phyloP scores from a whole-genome alignment of 495 filamentous ascomycete species.

The Oidiodendron maius region DNA sequence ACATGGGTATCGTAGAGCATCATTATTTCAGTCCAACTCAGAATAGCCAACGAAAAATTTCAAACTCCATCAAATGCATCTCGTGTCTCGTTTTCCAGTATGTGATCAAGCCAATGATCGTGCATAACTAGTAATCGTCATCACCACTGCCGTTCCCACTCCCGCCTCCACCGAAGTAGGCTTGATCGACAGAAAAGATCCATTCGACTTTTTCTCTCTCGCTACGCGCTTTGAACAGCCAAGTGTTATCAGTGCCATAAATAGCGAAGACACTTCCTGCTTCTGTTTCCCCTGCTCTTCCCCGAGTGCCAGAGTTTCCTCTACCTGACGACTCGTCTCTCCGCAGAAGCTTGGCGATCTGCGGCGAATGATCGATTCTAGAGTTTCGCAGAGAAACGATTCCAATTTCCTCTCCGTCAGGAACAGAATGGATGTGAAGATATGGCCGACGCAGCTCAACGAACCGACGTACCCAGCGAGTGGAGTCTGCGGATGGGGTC shows the following conservation, averaged over 20 bases:
- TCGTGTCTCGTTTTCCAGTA: too few relatives aligned
- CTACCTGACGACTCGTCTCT: conserved; percentile 25
- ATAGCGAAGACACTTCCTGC: conserved; percentile 68
- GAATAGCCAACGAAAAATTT: too few relatives aligned
- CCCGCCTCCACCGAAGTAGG: conserved; percentile 25
- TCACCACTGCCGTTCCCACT: conserved; percentile 6
- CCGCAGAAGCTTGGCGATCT: conserved; percentile 72
- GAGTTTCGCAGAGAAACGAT: conserved; percentile 81
- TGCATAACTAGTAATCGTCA: too few relatives aligned
- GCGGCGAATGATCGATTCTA: conserved; percentile 80
- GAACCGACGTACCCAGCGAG: conserved; percentile 83
- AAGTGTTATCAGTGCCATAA: conserved; percentile 89
- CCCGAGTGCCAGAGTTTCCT: conserved; percentile 32
- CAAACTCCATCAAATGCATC: too few relatives aligned
- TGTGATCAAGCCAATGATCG: too few relatives aligned
- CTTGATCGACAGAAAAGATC: conserved; percentile 75
- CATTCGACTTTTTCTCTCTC: conserved; percentile 91
- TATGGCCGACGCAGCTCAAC: conserved; percentile 92
- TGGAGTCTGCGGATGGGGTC: conserved; percentile 65
- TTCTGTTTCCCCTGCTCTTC: conserved; percentile 31
- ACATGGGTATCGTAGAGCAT: too few relatives aligned
- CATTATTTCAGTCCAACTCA: too few relatives aligned
- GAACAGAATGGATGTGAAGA: conserved; percentile 77
- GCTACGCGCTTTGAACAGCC: conserved; percentile 81
- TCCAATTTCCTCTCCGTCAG: conserved; percentile 82